Evolutionary conservation across 108 stramenopile genomes (phyloP), one percentile per base, ranked within the genome.

Genomic region (Cylindrotheca closterium): DNA sequence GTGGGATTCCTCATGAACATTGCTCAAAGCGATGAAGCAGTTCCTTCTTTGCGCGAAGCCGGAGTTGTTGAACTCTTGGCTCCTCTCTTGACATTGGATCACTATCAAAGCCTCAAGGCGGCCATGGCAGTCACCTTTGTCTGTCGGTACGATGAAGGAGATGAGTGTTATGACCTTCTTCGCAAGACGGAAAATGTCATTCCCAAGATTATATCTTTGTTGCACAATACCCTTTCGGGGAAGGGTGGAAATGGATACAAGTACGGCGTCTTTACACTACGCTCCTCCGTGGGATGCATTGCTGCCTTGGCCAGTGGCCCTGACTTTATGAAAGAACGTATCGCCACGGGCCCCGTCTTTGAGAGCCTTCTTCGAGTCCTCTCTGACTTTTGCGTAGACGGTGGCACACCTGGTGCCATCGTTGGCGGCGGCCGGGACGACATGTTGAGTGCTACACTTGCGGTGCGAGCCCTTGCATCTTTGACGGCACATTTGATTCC

Each of bases 1-100:
- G 93, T 94, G 31, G 93, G 93, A n/a, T 94, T 94, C 61, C 58
- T 94, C 12, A 94, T 94, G 93, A 94, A 94, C 65, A 91, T 94
- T 74, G 87, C 93, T 7, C 93, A 94, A 52, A 85, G 85, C 53
- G 93, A 94, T 61, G 93, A 94, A 60, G 93, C 90, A 30, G 93
- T 89, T 58, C 93, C 85, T n/a, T 67, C 83, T 48, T 77, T 94
- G 12, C 75, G 88, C 23, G 80, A 89, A 46, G 84, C 90, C 46
- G 93, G 93, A 46, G 90, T 94, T 31, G 93, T 94, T 2, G 93
- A 94, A 60, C 78, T 94, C 18, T 70, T 94, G 42, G 89, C 89
- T 37, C 93, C 93, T 23, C 77, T 94, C 29, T 46, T 94, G 51
- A 85, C 89, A 15, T 75, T 94, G 55, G 93, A 94, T 68, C 93